A percentile compares a stretch with the other conserved stretches of the same genome.
Conservation (phyloP, 306 rosid genomes). For the Macrotyloma uniflorum region DNA sequence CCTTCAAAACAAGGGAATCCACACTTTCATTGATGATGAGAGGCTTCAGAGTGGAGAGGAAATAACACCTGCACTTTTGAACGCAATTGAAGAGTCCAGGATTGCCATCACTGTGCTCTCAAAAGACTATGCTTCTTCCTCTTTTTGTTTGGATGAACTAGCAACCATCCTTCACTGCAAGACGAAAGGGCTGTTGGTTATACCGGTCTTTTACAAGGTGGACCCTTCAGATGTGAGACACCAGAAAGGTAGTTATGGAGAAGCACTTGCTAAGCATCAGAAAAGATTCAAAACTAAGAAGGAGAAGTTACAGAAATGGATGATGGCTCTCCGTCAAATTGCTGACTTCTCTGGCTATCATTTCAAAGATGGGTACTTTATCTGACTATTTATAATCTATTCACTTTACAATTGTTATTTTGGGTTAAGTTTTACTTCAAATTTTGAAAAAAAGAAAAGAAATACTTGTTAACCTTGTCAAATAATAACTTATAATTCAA, state of each 20-base stretch:
- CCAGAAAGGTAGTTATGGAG: not conserved
- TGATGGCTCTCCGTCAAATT: not conserved
- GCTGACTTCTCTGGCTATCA: constrained; percentile 14
- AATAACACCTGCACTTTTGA: not conserved
- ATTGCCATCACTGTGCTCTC: not conserved
- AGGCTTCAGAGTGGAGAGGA: not conserved
- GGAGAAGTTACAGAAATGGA: not conserved
- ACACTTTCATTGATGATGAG: not conserved
- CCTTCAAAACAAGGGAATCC: not conserved
- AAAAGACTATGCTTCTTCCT: not conserved
- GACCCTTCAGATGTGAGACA: not conserved
- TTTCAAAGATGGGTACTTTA: not conserved
- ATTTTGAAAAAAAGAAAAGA: too few relatives aligned
- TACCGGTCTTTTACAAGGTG: not conserved
- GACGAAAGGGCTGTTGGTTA: not conserved
- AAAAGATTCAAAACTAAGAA: not conserved
- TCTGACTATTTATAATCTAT: not conserved
- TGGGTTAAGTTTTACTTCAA: not conserved
- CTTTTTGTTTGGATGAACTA: not conserved
- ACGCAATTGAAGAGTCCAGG: not conserved
- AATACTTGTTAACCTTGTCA: not conserved
- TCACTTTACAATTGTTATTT: not conserved
- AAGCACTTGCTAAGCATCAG: not conserved
- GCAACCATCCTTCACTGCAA: not conserved
- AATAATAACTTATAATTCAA: too few relatives aligned